A percentile compares a stretch with the other conserved stretches of the same genome.
These are phyloP conservation scores for Solanum arcanum DNA, from an alignment of 257 asterid species.

Conservation along the genomic window DNA sequence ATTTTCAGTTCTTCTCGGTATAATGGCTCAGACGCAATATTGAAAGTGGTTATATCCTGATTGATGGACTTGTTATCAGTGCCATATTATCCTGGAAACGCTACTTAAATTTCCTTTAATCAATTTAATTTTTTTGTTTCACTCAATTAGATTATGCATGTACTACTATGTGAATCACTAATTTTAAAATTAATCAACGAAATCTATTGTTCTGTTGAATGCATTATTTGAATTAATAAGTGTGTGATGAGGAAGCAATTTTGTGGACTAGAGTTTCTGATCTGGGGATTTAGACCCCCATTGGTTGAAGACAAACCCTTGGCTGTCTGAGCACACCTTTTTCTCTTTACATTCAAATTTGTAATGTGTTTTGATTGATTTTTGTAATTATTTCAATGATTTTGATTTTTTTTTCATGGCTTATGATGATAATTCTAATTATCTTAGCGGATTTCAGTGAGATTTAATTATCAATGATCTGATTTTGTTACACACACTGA, in stretches of 20 bases:
- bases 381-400: neutral
- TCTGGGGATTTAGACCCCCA: slow-evolving; percentile 10
- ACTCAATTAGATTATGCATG: neutral
- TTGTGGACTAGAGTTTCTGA: slow-evolving; percentile 39
- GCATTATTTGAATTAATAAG: no score
- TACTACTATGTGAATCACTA: neutral
- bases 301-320: slow-evolving; percentile 32
- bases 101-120: slow-evolving; percentile 23
- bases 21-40: slow-evolving; percentile 82
- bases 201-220: no score
- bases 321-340: slow-evolving; percentile 58
- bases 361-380: no score
- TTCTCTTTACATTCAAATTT: neutral
- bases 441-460: slow-evolving; percentile 98
- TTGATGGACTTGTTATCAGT: slow-evolving; percentile 19
- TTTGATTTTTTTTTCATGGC: slow-evolving; percentile 8
- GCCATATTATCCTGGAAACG: slow-evolving; percentile 73
- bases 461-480: slow-evolving; percentile 61
- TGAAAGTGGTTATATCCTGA: slow-evolving; percentile 64
- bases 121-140: neutral
- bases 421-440: slow-evolving; percentile 36
- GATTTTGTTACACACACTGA: slow-evolving; percentile 90
- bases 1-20: slow-evolving; percentile 37
- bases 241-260: slow-evolving; percentile 12
- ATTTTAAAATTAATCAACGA: no score